Base-by-base conservation (phyloP, 768 basidiomycete species). In the Chalciporus pseudorubinellus region DNA sequence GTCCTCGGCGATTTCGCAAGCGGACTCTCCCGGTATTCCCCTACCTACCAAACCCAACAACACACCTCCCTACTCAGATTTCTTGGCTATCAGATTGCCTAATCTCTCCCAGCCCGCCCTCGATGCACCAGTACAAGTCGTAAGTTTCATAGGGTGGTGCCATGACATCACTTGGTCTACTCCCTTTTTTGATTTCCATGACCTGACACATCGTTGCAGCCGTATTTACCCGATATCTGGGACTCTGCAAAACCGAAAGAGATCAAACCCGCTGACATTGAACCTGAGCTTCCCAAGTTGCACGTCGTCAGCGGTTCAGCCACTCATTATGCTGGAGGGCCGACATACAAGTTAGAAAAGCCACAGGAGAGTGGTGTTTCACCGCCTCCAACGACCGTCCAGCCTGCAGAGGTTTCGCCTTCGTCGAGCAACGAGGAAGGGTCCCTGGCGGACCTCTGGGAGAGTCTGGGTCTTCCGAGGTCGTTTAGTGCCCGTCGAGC, bases 161-260 rank as follows among this genome's bases (percentile, higher is more conserved):
- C 20, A 24, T 31, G 43, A 56, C 39, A 43, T 50, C 42, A 19
- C 34, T 40, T 26, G 26, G 26, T 58, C 39, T 57, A 45, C 40
- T n/a, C 41, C 39, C 36, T 49, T 18, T 49, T n/a, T n/a, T n/a
- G n/a, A 45, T 34, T 21, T 55, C 2, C 38, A 44, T 47, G 41
- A 51, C 46, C 12, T 24, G 21, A 39, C 44, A 31, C 14, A 21
- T n/a, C 31, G 24, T 50, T 39, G 10, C 59, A 87, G 84, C 85
- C 85, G 10, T 79, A 77, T 62, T 62, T 77, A 1, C 78, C 77
- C 29, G 83, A 86, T 71, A 76, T 81, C 58, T 84, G 79, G 77
- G 70, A 76, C 36, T 78, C 82, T 1, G 73, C 75, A n/a, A 67
- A 65, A 55, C 70, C 39, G 66, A 75, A 58, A 59, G 67, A 16